Evolutionary conservation across 352 stramenopile genomes (phyloP), one percentile per base, ranked within the genome.

Genomic region (Phytophthora parvispora): DNA sequence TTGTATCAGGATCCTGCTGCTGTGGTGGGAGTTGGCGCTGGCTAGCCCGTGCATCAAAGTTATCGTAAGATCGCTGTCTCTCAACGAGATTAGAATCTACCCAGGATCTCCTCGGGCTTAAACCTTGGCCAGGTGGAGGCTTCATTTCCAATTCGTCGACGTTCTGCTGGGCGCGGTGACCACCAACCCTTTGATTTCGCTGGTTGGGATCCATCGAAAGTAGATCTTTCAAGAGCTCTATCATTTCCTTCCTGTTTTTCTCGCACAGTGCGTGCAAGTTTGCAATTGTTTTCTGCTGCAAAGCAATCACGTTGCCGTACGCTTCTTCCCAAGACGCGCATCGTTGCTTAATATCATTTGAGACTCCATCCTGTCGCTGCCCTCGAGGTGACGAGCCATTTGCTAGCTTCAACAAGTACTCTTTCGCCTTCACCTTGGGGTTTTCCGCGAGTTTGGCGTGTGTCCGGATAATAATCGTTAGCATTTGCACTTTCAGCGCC

Each of bases 251-350:
- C 13, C 76, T 65, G 31, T 82, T 77, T 10, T 81, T 78, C 9
- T 89, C 85, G 22, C 86, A 94, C 16, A 89, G 27, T 4, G 78
- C 74, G 4, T 80, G 74, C 5, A 94, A 68, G 24, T 78, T 86
- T 7, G 75, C 81, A 29, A 95, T 87, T 0, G 84, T 92, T 45
- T 95, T 85, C 40, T 95, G 89, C 64, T 97, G 89, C 4, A 95
- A 57, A 25, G 83, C 70, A 18, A 94, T 78, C 0, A 96, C 83
- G n/a, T 81, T 90, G 1, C 48, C 73, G n/a, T 91, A 95, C 1
- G 86, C 89, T 73, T 94, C 82, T 67, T 93, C 76, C 89, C 87
- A 97, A 16, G 67, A 71, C 22, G 56, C 45, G 54, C 71, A 81
- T 8, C 77, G 58, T 2, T 78, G 72, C 2, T 72, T 77, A 2